Evolutionary conservation across 192 early-diverging fungal genomes (phyloP), one percentile per base, ranked within the genome.

Genomic region (Pilaira anomala): DNA sequence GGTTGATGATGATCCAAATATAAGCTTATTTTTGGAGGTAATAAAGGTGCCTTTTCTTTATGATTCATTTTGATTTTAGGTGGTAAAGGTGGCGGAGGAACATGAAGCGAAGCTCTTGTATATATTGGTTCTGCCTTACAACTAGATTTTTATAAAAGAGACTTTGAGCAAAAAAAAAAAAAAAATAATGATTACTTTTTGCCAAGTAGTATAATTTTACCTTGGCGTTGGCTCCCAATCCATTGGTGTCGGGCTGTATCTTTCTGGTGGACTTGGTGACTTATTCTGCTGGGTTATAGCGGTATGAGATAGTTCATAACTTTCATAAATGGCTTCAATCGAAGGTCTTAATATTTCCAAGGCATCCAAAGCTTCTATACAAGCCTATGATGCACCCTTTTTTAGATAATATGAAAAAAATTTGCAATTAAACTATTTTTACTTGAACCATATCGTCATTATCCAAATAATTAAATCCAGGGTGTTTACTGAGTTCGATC

Each of bases 311-410:
- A 44, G 21, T 33, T 62, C 14, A 46, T 68, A 68, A 29, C 11
- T 7, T 7, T 62, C 36, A 26, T 68, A 54, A 19, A 49, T 13
- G 1, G 13, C 25, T 3, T 82, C 77, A 25, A 88, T 40, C 11
- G 73, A 67, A 3, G 87, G 83, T 53, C 85, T 85, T 50, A 88
- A 64, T 7, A 53, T 65, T 57, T 81, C 86, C 22, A 85, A 69
- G 28, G 74, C 77, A 12, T 78, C 71, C 72, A 89, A 62, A 0
- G 84, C 82, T 45, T 76, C 77, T 25, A 76, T 63, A 40, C 82
- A 80, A 46, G 76, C 77, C 68, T 78, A 56, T 25, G 6, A 4
- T 42, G 0, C 11, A 36, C 11, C 7, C 6, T 36, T 36, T 36
- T 36, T 9, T 5, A 36, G 4, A 36, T 6, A 36, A 36, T 33